Evolutionary conservation across 139 green algal species (phyloP).

Genomic region (Dunaliella primolecta): DNA sequence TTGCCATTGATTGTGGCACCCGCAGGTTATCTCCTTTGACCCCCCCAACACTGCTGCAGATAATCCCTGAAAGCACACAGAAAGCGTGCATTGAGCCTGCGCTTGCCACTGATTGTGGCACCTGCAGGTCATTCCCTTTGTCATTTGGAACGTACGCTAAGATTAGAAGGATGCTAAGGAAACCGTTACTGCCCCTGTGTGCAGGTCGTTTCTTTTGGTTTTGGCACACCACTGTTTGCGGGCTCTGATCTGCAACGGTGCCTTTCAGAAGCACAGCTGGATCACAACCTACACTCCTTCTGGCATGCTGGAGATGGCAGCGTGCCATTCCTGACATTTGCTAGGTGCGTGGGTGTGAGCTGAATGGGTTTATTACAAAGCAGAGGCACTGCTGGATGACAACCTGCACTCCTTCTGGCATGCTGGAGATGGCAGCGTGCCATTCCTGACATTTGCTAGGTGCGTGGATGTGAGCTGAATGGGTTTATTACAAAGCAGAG

Average conservation of each 20-base stretch:
- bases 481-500: background rate
- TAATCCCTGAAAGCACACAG: no score
- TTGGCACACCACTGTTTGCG: conserved; percentile 27
- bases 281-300: conserved; percentile 2
- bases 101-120: no score
- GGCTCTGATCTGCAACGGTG: conserved; percentile 3
- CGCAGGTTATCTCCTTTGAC: no score
- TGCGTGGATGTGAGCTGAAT: background rate
- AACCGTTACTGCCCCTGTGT: background rate
- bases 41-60: no score
- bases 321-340: conserved; percentile 8
- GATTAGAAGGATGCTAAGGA: no score
- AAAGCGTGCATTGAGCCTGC: no score
- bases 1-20: no score
- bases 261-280: conserved; percentile 7
- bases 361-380: background rate
- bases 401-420: background rate
- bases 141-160: no score
- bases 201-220: conserved; percentile 32
- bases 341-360: background rate
- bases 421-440: background rate
- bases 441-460: conserved; percentile 5
- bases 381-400: background rate
- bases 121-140: no score
- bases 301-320: conserved; percentile 5